Base-by-base conservation (phyloP, 78 protist genomes). In the Dictyostelium citrinum region DNA sequence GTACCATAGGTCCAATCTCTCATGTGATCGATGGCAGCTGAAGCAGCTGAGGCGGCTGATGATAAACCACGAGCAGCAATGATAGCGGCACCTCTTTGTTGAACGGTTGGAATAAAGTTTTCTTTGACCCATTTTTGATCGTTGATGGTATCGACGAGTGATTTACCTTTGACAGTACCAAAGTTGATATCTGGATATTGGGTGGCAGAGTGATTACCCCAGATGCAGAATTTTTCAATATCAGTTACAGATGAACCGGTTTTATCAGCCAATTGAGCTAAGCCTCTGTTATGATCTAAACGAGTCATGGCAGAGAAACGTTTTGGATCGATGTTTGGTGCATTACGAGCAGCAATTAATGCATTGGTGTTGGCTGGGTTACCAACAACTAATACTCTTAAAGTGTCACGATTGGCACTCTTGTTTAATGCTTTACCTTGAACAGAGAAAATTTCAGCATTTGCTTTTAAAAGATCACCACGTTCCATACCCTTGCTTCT, bases 311-410 rank as follows among this genome's bases (percentile, higher is more conserved):
- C 95, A 22, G 86, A 61, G 95, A 90, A 82, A 67, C 90, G 83
- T 41, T 76, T 82, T 74, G 95, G 95, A 45, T 78, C 90, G 45
- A 98, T 70, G 70, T 12, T 10, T 46, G 98, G 92, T 6, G 99
- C 99, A 35, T 58, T 46, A 37, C 71, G 51, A 10, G 90, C 22
- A 22, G 95, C 74, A 79, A 98, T 95, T 22, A 97, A 31, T 11
- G 97, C 96, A 79, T 98, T 99, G 88, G 99, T 98, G 95, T 99
- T 99, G 82, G 99, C 98, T 35, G 99, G 99, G 96, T 99, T 99
- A 81, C 99, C 99, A 7, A 99, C 99, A 78, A 98, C 98, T 14
- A 98, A 55, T n/a, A 96, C 95, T 27, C 90, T 29, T 31, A 90
- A 55, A 43, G 90, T 90, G 20, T 90, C 95, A 68, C 76, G 78